Evolutionary conservation across 176 grass and related monocot species (phyloP), one percentile per base, ranked within the genome.

Genomic region (Cenchrus americanus): DNA sequence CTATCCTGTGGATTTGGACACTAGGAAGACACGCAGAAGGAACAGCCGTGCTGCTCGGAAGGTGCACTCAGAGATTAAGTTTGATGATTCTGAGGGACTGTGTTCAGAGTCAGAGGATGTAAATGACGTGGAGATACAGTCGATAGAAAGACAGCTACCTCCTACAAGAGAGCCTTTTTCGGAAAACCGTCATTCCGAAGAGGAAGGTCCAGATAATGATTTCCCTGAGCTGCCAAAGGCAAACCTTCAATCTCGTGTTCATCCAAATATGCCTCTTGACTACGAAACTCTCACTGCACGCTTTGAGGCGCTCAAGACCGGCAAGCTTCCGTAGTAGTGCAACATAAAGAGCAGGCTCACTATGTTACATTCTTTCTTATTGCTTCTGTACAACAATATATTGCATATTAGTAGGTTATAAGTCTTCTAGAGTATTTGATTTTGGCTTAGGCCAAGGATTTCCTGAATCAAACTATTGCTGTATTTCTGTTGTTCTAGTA

Each of bases 221-320:
- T 75, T 87, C n/a, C 71, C 72, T 12, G 87, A 87, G 47, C 10
- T 67, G 70, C 75, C 66, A 9, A 95, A 86, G 83, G 82, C 53
- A 41, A 93, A 87, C 66, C 46, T 73, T 24, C 53, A 47, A 24
- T 78, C 83, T 42, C 66, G 60, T 79, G 89, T 99, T 65, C 96
- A 99, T 88, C 96, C 96, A 60, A 99, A 94, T 75, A 85, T 99
- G 91, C 96, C 96, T 40, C 88, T 90, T 11, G 93, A 99, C 73
- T 99, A 96, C 2, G 96, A 95, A 73, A 94, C 86, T 51, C 88
- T 99, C 40, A 69, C 93, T 46, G 93, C 93, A 47, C 96, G 89
- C 54, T 99, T 96, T 32, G 96, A 99, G 86, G 83, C 87, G 19
- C 85, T 99, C 30, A 89, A 91, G 67, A 90, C 91, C 9, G 84